Conservation (phyloP, 192 early-diverging fungal species). For the Phycomyces blakesleeanus region DNA sequence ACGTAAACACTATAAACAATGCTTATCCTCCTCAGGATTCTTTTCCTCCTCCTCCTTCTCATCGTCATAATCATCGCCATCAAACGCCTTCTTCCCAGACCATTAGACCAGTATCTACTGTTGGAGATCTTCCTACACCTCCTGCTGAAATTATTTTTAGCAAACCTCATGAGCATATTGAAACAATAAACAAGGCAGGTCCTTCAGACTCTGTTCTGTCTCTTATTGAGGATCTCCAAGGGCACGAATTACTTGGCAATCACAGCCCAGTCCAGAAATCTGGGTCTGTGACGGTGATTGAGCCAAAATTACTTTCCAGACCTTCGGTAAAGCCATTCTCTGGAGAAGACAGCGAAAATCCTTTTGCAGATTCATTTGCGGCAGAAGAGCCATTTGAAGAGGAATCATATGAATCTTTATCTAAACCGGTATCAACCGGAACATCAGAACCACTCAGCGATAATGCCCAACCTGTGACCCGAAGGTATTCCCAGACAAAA, state of each 20-base stretch:
- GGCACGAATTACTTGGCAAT: no score
- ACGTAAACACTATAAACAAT: background rate
- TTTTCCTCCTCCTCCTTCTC: background rate
- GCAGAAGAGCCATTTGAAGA: no score
- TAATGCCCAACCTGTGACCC: no score
- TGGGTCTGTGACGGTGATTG: no score
- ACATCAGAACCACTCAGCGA: no score
- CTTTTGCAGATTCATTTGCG: slow-evolving; percentile 15
- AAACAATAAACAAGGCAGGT: background rate
- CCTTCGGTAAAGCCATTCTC: no score
- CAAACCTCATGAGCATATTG: background rate
- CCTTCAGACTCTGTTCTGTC: slow-evolving; percentile 10
- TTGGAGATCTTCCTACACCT: background rate
- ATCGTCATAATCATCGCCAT: background rate
- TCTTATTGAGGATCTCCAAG: background rate
- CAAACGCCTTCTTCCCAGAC: background rate
- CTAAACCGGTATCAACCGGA: no score
- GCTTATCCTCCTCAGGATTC: background rate
- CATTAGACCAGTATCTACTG: background rate
- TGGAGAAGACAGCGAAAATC: background rate
- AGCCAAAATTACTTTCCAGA: no score
- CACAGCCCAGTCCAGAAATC: no score
- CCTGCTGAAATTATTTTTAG: background rate
- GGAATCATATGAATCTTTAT: no score
- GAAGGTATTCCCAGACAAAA: no score